Conservation (phyloP, 1,139 yeast genomes). For the Yamadazyma dushanensis region DNA sequence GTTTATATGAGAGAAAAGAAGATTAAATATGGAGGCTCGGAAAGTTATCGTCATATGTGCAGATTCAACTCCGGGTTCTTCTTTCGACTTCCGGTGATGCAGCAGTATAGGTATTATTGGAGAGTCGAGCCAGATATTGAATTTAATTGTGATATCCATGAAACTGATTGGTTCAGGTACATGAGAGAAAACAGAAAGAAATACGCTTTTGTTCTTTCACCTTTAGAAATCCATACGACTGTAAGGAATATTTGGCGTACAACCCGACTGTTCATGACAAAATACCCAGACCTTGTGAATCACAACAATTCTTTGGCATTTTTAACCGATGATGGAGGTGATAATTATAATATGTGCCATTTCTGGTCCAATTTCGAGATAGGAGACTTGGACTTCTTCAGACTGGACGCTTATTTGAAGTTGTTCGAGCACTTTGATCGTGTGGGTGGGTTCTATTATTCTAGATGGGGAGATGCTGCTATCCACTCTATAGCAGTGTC, state of each 20-base stretch:
- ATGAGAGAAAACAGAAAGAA: conserved; percentile 45
- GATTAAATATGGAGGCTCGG: conserved; percentile 30
- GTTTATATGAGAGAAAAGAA: conserved; percentile 8
- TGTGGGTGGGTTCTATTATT: conserved; percentile 39
- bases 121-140: conserved; percentile 63
- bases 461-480: conserved; percentile 47
- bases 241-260: conserved; percentile 24
- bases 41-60: conserved; percentile 40
- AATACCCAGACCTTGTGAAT: conserved; percentile 10
- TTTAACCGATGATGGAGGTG: conserved; percentile 20
- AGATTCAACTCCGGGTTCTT: conserved; percentile 43
- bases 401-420: conserved; percentile 21
- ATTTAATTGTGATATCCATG: conserved; percentile 52
- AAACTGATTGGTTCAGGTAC: conserved; percentile 57
- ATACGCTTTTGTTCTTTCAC: conserved; percentile 29
- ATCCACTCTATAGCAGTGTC: conserved; percentile 33
- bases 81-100: conserved; percentile 22
- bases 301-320: conserved; percentile 9
- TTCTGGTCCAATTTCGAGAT: conserved; percentile 44
- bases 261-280: conserved; percentile 16
- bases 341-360: conserved; percentile 38
- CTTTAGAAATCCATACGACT: conserved; percentile 39
- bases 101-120: conserved; percentile 60
- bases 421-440: conserved; percentile 29
- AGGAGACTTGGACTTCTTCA: conserved; percentile 29